Base-by-base conservation (phyloP, 805 yeast genomes). In the Wickerhamiella vanderwaltii region DNA sequence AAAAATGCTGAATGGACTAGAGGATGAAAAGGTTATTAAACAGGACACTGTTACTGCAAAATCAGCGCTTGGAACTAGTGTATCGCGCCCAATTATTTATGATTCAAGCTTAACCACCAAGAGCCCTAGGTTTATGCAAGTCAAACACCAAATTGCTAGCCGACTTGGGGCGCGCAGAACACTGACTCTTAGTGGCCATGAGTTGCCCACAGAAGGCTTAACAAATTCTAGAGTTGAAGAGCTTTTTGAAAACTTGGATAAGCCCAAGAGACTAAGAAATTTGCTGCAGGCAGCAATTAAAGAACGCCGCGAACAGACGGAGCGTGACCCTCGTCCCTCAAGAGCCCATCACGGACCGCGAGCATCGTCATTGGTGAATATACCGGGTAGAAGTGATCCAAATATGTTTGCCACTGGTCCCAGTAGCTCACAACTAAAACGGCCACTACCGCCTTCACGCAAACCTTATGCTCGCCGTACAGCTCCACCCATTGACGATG, bases 1-100 rank as follows among this genome's bases (percentile, higher is more conserved):
- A 5, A 65, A 68, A 5, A 79, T 73, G 47, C 60, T 71, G 0
- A 47, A 50, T 1, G 44, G 51, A 3, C 57, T 75, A 22, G 57
- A 57, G 4, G 46, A 48, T 0, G 56, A 63, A 9, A 61, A 65
- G 5, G 51, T 53, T 24, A 37, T 68, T 7, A 52, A 52, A 17
- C 53, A 55, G 9, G 38, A 59, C 7, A 44, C 41, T 3, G 48
- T 59, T 7, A 47, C 52, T 3, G 52, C 52, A 1, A 52, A 54
- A 3, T 45, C 50, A 6, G 35, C 33, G 6, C 28, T 40, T 1
- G 60, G 57, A 3, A 32, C 38, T 1, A 24, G 43, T 4, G 37
- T 48, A 9, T 43, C 55, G 5, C 48, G 51, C 12, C 46, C 52
- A 33, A 41, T 68, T 2, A 29, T 63, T 4, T 49, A 60, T 1